These are phyloP conservation scores for Medicago ruthenica DNA, from an alignment of 306 rosid genomes.

Conservation along the genomic window DNA sequence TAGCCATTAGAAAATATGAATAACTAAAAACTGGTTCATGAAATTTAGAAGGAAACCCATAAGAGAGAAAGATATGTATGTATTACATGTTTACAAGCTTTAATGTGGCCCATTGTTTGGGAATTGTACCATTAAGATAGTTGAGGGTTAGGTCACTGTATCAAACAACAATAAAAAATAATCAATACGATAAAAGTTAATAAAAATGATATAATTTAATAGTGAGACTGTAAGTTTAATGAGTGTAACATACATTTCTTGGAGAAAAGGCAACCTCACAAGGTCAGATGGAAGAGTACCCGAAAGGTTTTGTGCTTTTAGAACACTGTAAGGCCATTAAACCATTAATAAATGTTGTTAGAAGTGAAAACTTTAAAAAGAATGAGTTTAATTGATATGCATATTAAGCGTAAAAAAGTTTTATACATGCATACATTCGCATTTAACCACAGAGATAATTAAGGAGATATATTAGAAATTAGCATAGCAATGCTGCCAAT, in stretches of 20 bases:
- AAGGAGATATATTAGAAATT: no score
- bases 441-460: no score
- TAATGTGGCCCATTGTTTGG: constrained; percentile 53
- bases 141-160: constrained; percentile 61
- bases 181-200: background rate
- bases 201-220: background rate
- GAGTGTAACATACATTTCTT: constrained; percentile 51
- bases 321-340: constrained; percentile 36
- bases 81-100: constrained; percentile 56
- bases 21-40: background rate
- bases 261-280: constrained; percentile 51
- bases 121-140: constrained; percentile 69
- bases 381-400: background rate
- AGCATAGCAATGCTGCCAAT: no score
- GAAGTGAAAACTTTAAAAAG: background rate
- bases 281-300: constrained; percentile 58
- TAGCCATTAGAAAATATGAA: background rate
- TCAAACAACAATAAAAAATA: constrained; percentile 2
- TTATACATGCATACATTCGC: no score
- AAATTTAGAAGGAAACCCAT: background rate
- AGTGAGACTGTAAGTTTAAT: constrained; percentile 26
- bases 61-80: constrained; percentile 4
- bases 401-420: no score
- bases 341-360: background rate
- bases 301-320: constrained; percentile 48